Conservation (phyloP, 331 rosid species). For the Ulmus americana region DNA sequence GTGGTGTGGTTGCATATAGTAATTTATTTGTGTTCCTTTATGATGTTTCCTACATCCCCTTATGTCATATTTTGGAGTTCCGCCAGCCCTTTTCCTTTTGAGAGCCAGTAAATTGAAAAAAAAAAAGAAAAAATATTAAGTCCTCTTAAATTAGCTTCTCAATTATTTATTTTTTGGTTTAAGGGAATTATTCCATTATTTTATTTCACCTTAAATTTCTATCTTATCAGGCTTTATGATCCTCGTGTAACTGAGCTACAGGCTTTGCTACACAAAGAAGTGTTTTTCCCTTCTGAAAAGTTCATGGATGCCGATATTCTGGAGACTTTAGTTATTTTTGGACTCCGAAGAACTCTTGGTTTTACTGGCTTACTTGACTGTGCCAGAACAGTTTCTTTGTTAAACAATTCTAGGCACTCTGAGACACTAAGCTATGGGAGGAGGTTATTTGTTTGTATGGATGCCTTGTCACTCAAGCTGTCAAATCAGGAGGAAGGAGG, state of each 20-base stretch:
- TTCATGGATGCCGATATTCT: constrained; percentile 59
- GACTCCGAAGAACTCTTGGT: constrained; percentile 75
- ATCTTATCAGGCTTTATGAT: constrained; percentile 82
- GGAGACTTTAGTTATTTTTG: constrained; percentile 72
- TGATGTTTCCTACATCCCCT: no score
- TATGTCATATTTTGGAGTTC: no score
- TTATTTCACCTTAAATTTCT: background rate
- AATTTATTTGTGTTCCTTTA: no score
- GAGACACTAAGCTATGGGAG: constrained; percentile 50
- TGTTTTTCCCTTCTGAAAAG: constrained; percentile 70
- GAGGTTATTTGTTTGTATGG: constrained; percentile 54
- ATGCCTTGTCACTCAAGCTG: constrained; percentile 53
- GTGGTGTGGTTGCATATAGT: no score
- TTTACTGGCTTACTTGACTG: constrained; percentile 88
- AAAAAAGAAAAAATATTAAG: no score
- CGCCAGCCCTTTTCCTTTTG: no score
- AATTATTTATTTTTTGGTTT: no score
- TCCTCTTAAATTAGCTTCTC: no score
- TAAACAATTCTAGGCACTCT: constrained; percentile 49
- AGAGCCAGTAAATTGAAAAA: no score
- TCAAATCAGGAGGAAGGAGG: constrained; percentile 38
- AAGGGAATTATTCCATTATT: background rate
- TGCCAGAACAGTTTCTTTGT: constrained; percentile 74
- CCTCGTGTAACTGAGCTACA: constrained; percentile 71
- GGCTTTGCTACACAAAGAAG: constrained; percentile 55